These are phyloP conservation scores for Cyathus striatus DNA, from an alignment of 768 basidiomycete species.

Conservation along the genomic window DNA sequence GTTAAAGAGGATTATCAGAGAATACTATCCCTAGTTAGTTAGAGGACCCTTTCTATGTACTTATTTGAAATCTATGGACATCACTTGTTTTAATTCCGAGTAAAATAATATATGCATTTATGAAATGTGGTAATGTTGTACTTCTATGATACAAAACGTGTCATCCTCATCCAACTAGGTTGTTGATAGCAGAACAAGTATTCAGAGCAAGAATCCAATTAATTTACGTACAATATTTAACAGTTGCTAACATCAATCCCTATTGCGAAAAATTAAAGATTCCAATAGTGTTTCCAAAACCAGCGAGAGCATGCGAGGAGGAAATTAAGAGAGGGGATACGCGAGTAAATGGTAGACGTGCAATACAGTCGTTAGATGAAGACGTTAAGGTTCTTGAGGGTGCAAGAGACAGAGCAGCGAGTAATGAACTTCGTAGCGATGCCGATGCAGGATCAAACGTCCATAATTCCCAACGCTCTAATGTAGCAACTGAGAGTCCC, in stretches of 20 bases:
- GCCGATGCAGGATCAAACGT: slow-evolving; percentile 56
- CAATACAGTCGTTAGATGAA: slow-evolving; percentile 24
- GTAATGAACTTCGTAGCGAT: slow-evolving; percentile 41
- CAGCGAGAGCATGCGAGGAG: slow-evolving; percentile 52
- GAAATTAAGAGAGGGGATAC: slow-evolving; percentile 54
- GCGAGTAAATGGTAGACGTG: slow-evolving; percentile 78
- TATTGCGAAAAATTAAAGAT: slow-evolving; percentile 38
- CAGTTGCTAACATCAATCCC: no score
- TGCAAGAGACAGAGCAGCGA: slow-evolving; percentile 38
- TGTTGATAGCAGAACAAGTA: no score
- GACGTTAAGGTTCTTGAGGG: slow-evolving; percentile 11
- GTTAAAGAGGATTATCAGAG: slow-evolving; percentile 83
- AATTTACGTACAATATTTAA: no score
- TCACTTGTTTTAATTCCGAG: no score
- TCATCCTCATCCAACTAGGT: no score
- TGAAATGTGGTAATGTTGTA: no score
- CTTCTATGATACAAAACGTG: no score
- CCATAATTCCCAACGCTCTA: slow-evolving; percentile 87
- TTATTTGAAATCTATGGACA: no score
- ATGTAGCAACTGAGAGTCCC: slow-evolving; percentile 56
- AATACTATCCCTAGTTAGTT: slow-evolving; percentile 55
- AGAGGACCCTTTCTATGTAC: no score
- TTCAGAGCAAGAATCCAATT: no score
- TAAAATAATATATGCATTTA: no score
- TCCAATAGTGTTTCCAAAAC: slow-evolving; percentile 77